These are phyloP conservation scores for Pythium rishiriense DNA, from an alignment of 352 stramenopile genomes.

Conservation along the genomic window DNA sequence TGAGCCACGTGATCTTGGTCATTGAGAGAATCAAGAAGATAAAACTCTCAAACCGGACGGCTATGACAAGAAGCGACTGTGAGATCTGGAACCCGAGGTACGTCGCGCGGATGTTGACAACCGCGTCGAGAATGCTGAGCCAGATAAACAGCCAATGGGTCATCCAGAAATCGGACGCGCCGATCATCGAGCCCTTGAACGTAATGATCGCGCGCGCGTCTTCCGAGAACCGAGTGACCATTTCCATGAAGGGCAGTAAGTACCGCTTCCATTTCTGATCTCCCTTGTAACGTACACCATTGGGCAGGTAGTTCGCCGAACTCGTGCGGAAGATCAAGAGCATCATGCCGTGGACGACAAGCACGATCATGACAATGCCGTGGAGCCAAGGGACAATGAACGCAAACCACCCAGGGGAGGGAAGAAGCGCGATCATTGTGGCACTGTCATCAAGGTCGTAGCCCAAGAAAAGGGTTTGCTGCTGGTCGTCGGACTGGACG, in stretches of 20 bases:
- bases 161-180: slow-evolving; percentile 58
- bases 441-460: slow-evolving; percentile 35
- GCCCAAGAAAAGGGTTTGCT: slow-evolving; percentile 45
- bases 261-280: slow-evolving; percentile 33
- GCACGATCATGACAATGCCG: slow-evolving; percentile 37
- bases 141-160: slow-evolving; percentile 65
- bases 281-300: slow-evolving; percentile 32
- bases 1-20: slow-evolving; percentile 56
- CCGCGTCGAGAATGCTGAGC: slow-evolving; percentile 46
- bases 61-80: slow-evolving; percentile 47
- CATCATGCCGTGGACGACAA: slow-evolving; percentile 43
- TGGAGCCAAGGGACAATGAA: slow-evolving; percentile 35
- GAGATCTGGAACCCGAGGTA: slow-evolving; percentile 45
- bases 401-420: slow-evolving; percentile 40
- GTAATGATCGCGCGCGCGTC: slow-evolving; percentile 40
- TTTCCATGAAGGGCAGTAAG: slow-evolving; percentile 42
- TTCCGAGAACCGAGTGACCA: slow-evolving; percentile 32
- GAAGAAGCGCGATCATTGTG: slow-evolving; percentile 40
- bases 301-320: slow-evolving; percentile 40
- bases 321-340: slow-evolving; percentile 36
- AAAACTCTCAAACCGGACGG: slow-evolving; percentile 45
- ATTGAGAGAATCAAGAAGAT: slow-evolving; percentile 49
- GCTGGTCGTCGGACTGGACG: slow-evolving; percentile 34
- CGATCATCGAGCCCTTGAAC: slow-evolving; percentile 48
- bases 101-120: slow-evolving; percentile 41